Percentiles rank a stretch among this genome's conserved stretches.
phyloP scores from a whole-genome alignment of 495 filamentous ascomycete species.

The Aspergillus homomorphus region DNA sequence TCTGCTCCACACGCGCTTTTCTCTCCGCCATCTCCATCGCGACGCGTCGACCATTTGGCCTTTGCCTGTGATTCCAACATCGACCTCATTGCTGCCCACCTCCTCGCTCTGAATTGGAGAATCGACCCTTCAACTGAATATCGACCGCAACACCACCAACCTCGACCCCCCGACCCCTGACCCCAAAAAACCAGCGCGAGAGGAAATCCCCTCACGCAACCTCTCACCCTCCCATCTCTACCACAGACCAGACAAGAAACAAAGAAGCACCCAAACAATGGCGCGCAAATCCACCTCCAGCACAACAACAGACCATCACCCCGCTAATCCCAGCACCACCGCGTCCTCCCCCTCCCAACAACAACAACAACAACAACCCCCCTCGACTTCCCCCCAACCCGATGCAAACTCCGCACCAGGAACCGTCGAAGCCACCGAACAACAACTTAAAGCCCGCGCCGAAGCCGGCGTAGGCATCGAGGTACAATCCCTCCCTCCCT shows the following conservation, averaged over 20 bases:
- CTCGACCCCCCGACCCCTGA: too few species aligned
- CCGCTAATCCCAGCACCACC: background rate
- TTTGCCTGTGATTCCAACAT: background rate
- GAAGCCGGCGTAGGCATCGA: conserved; percentile 45
- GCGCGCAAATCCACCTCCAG: conserved; percentile 19
- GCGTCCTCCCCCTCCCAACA: background rate
- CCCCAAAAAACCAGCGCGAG: too few species aligned
- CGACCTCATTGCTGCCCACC: background rate
- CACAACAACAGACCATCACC: background rate
- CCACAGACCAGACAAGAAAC: background rate
- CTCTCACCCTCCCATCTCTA: background rate
- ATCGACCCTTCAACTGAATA: too few species aligned
- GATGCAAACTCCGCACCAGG: background rate
- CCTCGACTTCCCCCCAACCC: too few species aligned
- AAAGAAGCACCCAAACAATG: background rate
- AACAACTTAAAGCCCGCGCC: conserved; percentile 45
- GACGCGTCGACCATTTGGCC: conserved; percentile 8
- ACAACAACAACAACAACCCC: background rate
- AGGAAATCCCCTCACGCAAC: background rate
- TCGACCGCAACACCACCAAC: too few species aligned
- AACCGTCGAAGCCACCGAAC: conserved; percentile 42
- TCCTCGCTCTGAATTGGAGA: too few species aligned
- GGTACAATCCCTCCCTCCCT: conserved; percentile 22
- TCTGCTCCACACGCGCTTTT: background rate
- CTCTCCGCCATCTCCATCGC: background rate